Percentiles rank a stretch among this genome's conserved stretches.
Evolutionary conservation across 108 stramenopile species (phyloP).

Genomic region (Cylindrotheca closterium): DNA sequence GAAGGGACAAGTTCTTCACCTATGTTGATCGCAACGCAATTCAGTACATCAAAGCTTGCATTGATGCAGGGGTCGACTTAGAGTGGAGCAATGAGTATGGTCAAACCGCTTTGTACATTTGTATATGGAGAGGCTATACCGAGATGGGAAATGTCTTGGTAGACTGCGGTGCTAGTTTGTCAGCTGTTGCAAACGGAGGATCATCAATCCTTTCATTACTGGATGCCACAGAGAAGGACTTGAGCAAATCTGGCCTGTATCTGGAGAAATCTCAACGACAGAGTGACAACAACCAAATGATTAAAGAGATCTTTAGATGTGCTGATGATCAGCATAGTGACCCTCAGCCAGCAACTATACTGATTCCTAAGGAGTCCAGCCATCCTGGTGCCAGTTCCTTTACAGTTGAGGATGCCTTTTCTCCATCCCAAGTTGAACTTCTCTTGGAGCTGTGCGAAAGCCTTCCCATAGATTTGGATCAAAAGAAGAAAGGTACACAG

Average conservation of each 20-base stretch:
- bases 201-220: conserved; percentile 35
- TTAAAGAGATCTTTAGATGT: not conserved
- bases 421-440: conserved; percentile 29
- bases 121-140: conserved; percentile 59
- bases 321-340: no score
- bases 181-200: conserved; percentile 56
- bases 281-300: not conserved
- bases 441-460: conserved; percentile 42
- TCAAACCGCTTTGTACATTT: conserved; percentile 74
- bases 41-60: conserved; percentile 51
- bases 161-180: conserved; percentile 57
- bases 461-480: conserved; percentile 42
- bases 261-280: not conserved
- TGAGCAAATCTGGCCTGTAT: not conserved
- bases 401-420: conserved; percentile 56
- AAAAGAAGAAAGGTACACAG: conserved; percentile 33
- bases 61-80: conserved; percentile 69
- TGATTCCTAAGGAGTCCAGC: conserved; percentile 47
- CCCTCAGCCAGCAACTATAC: conserved; percentile 22
- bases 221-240: not conserved
- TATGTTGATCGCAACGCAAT: conserved; percentile 48
- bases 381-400: conserved; percentile 84
- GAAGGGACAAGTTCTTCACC: conserved; percentile 69
- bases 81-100: conserved; percentile 69
- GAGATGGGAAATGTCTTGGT: conserved; percentile 44